phyloP scores from a whole-genome alignment of 202 grass and related monocot genomes.

The Musa balbisiana region DNA sequence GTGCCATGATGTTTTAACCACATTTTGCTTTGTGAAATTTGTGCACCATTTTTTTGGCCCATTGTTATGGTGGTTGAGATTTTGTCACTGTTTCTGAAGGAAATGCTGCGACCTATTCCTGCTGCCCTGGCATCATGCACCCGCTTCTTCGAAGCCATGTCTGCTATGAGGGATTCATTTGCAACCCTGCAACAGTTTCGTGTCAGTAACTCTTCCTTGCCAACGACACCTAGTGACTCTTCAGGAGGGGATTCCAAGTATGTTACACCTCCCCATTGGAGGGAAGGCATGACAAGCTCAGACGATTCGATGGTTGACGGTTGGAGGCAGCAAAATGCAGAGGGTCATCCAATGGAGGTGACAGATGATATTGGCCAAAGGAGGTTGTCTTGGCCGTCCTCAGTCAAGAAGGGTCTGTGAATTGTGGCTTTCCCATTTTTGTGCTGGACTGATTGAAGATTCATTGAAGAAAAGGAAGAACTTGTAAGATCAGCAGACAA shows the following conservation, averaged over 20 bases:
- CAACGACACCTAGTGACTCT: slow-evolving; percentile 33
- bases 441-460: too few species aligned
- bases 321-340: slow-evolving; percentile 35
- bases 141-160: slow-evolving; percentile 99
- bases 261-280: slow-evolving; percentile 65
- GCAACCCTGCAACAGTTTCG: slow-evolving; percentile 76
- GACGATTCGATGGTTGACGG: slow-evolving; percentile 32
- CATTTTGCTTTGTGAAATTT: neutral
- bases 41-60: neutral
- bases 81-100: slow-evolving; percentile 37
- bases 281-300: slow-evolving; percentile 12
- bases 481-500: too few species aligned
- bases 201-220: slow-evolving; percentile 42
- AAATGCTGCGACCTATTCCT: slow-evolving; percentile 92
- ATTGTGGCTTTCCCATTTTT: too few species aligned
- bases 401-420: neutral
- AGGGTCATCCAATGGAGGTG: slow-evolving; percentile 30
- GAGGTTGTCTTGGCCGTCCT: slow-evolving; percentile 54
- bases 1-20: too few species aligned
- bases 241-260: slow-evolving; percentile 46
- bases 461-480: too few species aligned
- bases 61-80: neutral
- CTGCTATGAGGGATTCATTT: slow-evolving; percentile 96
- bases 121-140: slow-evolving; percentile 93
- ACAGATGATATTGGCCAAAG: slow-evolving; percentile 41